These are phyloP conservation scores for Trichoderma polysporum DNA, from an alignment of 2,329 filamentous ascomycete species.

Conservation along the genomic window DNA sequence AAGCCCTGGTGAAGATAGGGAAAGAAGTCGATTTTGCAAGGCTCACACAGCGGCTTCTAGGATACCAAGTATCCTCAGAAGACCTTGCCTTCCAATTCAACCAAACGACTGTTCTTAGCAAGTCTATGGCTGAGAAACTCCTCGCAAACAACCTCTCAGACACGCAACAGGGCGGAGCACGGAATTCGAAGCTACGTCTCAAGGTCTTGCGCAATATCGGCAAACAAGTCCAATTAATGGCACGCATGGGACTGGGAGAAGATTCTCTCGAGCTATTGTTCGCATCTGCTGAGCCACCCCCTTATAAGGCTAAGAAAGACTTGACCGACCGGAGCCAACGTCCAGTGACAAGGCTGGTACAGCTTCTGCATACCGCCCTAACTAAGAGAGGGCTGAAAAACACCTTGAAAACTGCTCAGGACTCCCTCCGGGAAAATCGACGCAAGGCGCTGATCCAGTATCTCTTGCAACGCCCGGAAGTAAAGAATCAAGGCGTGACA, in stretches of 20 bases:
- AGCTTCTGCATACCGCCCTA: not conserved
- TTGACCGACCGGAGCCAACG: not conserved
- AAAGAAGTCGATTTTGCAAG: not conserved
- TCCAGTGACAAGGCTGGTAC: not conserved
- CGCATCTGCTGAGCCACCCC: not conserved
- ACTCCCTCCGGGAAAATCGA: not conserved
- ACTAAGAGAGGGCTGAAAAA: not conserved
- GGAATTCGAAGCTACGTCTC: not conserved
- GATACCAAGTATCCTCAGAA: not conserved
- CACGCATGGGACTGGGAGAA: not conserved
- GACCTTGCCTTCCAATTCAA: not conserved
- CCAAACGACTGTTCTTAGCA: not conserved
- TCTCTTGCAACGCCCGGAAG: not conserved
- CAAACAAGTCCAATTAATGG: not conserved
- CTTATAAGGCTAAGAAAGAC: not conserved
- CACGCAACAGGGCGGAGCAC: not conserved
- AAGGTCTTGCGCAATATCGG: not conserved
- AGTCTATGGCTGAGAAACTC: not conserved
- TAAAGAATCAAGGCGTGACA: not conserved
- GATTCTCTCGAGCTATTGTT: not conserved
- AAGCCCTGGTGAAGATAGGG: not conserved
- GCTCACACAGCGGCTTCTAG: not conserved
- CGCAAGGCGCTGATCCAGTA: not conserved
- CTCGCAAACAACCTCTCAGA: not conserved
- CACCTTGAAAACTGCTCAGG: not conserved